Evolutionary conservation across 371 early-diverging fungal species (phyloP).

Genomic region (Thermomucor indicae-seudaticae): DNA sequence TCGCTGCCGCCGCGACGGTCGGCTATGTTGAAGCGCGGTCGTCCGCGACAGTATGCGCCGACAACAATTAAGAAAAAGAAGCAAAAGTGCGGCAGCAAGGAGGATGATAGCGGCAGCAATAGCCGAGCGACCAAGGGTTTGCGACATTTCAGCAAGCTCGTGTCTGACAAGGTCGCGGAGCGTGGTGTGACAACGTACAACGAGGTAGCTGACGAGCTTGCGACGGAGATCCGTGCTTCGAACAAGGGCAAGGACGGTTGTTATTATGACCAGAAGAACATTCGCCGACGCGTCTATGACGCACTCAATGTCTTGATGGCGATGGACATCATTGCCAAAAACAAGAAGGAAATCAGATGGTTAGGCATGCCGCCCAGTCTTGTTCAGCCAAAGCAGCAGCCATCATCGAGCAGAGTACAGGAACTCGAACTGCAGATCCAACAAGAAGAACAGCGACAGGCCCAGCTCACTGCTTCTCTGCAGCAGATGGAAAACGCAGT

Average conservation of each 20-base stretch:
- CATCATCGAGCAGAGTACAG: not conserved
- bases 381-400: constrained; percentile 2
- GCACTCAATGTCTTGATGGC: constrained; percentile 79
- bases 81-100: not conserved
- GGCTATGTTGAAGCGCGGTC: constrained; percentile 18
- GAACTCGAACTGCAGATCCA: constrained; percentile 6
- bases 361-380: constrained; percentile 47
- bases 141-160: constrained; percentile 59
- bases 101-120: not conserved
- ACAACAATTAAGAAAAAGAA: constrained; percentile 3
- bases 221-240: constrained; percentile 12
- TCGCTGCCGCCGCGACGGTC: constrained; percentile 5
- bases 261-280: constrained; percentile 67
- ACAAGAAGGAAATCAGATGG: constrained; percentile 69
- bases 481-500: constrained; percentile 3
- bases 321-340: constrained; percentile 65
- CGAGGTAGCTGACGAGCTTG: constrained; percentile 43
- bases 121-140: constrained; percentile 44
- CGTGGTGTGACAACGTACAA: constrained; percentile 63
- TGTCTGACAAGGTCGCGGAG: constrained; percentile 61
- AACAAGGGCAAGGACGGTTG: not conserved
- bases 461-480: not conserved
- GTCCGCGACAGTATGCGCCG: constrained; percentile 14
- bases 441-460: constrained; percentile 10
- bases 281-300: constrained; percentile 77